phyloP scores from a whole-genome alignment of 768 basidiomycete species.

The Lyophyllum shimeji region DNA sequence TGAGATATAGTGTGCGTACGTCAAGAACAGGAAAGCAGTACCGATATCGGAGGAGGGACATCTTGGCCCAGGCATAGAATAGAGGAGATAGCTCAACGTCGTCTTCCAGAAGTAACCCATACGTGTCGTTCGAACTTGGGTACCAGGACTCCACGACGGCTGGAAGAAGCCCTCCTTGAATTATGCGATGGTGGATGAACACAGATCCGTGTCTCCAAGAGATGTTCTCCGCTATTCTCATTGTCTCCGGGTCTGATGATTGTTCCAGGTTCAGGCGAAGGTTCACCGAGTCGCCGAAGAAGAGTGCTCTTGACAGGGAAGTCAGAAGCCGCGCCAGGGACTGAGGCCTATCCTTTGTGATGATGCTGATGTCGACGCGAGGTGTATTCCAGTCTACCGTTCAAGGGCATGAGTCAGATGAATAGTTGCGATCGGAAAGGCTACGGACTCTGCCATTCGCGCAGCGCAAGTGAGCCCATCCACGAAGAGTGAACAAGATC shows the following conservation, averaged over 20 bases:
- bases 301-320: constrained; percentile 58
- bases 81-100: constrained; percentile 84
- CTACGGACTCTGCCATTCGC: constrained; percentile 56
- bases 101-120: constrained; percentile 82
- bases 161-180: constrained; percentile 78
- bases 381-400: constrained; percentile 75
- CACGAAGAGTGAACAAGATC: constrained; percentile 57
- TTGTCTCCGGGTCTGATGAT: constrained; percentile 63
- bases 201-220: constrained; percentile 62
- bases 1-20: not conserved
- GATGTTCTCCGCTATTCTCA: constrained; percentile 46
- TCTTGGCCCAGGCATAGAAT: constrained; percentile 85
- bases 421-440: constrained; percentile 8
- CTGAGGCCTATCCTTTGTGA: constrained; percentile 73
- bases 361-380: constrained; percentile 65
- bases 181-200: constrained; percentile 67
- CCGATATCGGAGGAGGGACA: constrained; percentile 77
- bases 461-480: constrained; percentile 57
- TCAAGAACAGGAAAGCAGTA: constrained; percentile 23
- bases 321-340: constrained; percentile 67
- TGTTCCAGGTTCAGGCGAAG: constrained; percentile 77
- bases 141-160: constrained; percentile 93
- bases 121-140: constrained; percentile 67
- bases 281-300: constrained; percentile 67
- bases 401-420: constrained; percentile 12